Evolutionary conservation across 140 eudicot genomes (phyloP).

Genomic region (Flaveria floridana): DNA sequence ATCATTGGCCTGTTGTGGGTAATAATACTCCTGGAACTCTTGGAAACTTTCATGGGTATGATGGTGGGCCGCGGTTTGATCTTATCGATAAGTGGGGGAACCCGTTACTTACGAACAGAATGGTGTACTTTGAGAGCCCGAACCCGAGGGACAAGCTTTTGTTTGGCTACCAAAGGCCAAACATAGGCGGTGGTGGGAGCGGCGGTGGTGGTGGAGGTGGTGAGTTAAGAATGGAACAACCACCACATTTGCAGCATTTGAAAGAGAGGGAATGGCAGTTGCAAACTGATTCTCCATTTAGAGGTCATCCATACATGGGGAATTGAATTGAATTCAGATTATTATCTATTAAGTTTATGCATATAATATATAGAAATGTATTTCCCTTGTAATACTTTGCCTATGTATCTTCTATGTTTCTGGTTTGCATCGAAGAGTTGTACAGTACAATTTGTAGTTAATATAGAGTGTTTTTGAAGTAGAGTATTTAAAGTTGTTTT

Average conservation of each 20-base stretch:
- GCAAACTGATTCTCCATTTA: conserved; percentile 52
- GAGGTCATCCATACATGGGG: conserved; percentile 68
- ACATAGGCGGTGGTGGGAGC: conserved; percentile 21
- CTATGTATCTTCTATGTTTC: conserved; percentile 29
- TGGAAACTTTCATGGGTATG: conserved; percentile 43
- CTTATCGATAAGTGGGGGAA: conserved; percentile 72
- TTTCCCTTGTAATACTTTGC: conserved; percentile 19
- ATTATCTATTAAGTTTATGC: not conserved
- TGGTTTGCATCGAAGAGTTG: conserved; percentile 32
- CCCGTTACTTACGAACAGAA: conserved; percentile 44
- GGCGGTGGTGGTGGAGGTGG: conserved; percentile 44
- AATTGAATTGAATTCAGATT: conserved; percentile 36
- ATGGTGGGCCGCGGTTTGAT: conserved; percentile 53
- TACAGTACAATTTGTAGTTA: conserved; percentile 25
- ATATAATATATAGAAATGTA: conserved; percentile 13
- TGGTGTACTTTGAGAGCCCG: conserved; percentile 51
- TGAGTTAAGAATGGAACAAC: conserved; percentile 53
- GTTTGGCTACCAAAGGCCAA: conserved; percentile 51
- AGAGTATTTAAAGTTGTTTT: not conserved
- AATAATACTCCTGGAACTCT: conserved; percentile 31
- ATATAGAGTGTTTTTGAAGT: conserved; percentile 22
- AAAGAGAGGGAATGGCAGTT: conserved; percentile 79
- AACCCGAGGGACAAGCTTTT: conserved; percentile 41
- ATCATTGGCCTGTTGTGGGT: conserved; percentile 41
- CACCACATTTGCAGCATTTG: conserved; percentile 60